These are phyloP conservation scores for Vickermania ingenoplastis DNA, from an alignment of 208 protist species.

Conservation along the genomic window DNA sequence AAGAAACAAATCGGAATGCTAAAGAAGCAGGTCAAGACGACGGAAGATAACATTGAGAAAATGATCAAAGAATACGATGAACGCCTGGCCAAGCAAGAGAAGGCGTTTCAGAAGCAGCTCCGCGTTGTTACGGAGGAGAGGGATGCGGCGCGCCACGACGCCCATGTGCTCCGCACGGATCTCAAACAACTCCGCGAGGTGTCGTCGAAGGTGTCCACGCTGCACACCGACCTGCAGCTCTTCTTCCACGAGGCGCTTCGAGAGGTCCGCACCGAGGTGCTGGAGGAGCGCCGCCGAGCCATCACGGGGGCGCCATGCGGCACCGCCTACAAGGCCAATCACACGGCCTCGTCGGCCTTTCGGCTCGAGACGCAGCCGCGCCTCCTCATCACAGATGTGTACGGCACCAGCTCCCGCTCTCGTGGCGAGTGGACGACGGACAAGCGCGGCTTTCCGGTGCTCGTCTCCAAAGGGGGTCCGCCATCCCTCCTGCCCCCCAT, in stretches of 20 bases:
- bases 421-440: conserved; percentile 5
- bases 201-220: conserved; percentile 39
- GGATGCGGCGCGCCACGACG: conserved; percentile 42
- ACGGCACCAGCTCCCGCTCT: not conserved
- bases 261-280: conserved; percentile 52
- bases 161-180: conserved; percentile 35
- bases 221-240: conserved; percentile 70
- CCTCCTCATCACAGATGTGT: conserved; percentile 30
- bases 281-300: conserved; percentile 38
- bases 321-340: conserved; percentile 2
- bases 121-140: conserved; percentile 30
- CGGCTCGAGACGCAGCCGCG: conserved; percentile 34
- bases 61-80: conserved; percentile 53
- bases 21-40: conserved; percentile 30
- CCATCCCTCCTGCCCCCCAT: not conserved
- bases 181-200: conserved; percentile 45
- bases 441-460: conserved; percentile 18
- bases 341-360: conserved; percentile 22
- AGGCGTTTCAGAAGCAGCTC: conserved; percentile 20
- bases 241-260: conserved; percentile 81
- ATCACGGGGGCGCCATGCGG: conserved; percentile 2
- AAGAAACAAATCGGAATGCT: conserved; percentile 40
- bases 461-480: not conserved
- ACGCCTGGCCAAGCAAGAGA: conserved; percentile 18
- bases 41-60: conserved; percentile 45